Evolutionary conservation across 768 basidiomycete species (phyloP), one percentile per base, ranked within the genome.

Genomic region (Collybia mongolica): DNA sequence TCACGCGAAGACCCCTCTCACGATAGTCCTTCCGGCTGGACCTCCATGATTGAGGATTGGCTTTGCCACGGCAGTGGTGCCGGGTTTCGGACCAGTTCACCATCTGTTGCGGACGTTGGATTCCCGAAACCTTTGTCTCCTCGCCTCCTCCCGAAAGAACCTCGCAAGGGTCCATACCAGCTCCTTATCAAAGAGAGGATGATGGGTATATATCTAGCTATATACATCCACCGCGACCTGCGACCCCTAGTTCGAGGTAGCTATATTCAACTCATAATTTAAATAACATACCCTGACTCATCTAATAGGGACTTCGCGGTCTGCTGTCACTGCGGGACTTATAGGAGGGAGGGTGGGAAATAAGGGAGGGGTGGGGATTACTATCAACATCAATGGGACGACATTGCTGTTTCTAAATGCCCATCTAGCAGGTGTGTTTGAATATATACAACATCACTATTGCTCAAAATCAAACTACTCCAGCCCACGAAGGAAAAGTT

Each of bases 311-410:
- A 81, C 77, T 11, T 91, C 90, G 3, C 89, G 86, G 56, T 86
- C 88, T 12, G 82, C 84, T 17, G 95, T 98, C 1, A 88, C 93
- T 1, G 82, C 95, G 14, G 95, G 95, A 3, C 72, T 97, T 19
- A 90, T 96, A 22, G 92, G 92, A 2, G 95, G 95, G 0, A 72
- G 95, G 41, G 76, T 97, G 2, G 95, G 95, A 5, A 98, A 98
- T 64, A 98, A 98, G 63, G 83, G 95, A 1, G 91, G 88, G 14
- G 90, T 95, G 20, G 94, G 91, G n/a, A 86, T 97, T 54, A 90
- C 88, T 52, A 67, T 96, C 39, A 86, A 93, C 56, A 72, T 98
- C 17, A 84, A 82, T 41, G 87, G 85, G n/a, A 85, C 82, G 19
- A 88, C 91, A 0, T 76, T 97, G 39, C 73, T 98, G 11, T 96